Conservation (phyloP, 495 filamentous ascomycete species). For the Staphylotrichum tortipilum region DNA sequence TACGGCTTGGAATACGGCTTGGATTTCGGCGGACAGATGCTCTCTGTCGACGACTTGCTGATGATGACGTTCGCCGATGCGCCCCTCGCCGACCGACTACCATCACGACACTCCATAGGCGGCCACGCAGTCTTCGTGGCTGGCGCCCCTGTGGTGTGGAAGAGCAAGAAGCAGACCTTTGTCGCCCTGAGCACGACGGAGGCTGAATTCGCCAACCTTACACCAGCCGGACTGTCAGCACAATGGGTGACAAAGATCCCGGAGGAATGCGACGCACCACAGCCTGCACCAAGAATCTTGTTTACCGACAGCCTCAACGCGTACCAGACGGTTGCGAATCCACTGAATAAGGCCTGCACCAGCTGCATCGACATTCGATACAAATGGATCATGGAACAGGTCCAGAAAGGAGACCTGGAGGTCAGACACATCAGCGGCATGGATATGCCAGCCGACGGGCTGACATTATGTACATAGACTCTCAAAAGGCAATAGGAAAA, state of each 20-base stretch:
- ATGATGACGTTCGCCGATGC: neutral
- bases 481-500: no score
- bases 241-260: neutral
- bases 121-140: neutral
- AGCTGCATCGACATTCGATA: neutral
- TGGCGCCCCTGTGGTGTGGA: neutral
- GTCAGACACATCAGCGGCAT: neutral
- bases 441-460: neutral
- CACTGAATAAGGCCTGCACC: neutral
- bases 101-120: neutral
- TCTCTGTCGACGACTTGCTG: neutral
- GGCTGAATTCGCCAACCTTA: neutral
- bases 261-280: neutral
- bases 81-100: neutral
- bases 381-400: conserved; percentile 1
- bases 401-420: neutral
- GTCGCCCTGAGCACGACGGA: neutral
- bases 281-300: neutral
- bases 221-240: neutral
- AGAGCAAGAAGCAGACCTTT: conserved; percentile 5
- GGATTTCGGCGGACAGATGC: neutral
- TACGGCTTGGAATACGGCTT: neutral
- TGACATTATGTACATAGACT: no score
- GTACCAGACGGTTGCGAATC: neutral
- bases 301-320: conserved; percentile 1